phyloP scores from a whole-genome alignment of 768 basidiomycete genomes.

The Suillus occidentalis region DNA sequence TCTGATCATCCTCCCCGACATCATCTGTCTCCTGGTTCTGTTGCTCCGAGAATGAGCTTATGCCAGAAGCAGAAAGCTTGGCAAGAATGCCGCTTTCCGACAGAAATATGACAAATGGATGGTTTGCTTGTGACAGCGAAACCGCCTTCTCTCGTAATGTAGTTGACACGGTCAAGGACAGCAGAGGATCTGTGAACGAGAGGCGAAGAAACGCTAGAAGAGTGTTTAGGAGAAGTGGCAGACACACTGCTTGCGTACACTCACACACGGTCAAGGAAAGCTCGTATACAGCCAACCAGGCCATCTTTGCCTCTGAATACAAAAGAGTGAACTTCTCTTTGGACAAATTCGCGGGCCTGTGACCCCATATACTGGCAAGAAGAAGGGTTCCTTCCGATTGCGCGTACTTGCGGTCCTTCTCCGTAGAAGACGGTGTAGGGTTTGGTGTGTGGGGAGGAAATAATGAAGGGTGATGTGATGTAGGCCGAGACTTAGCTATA shows the following conservation, averaged over 20 bases:
- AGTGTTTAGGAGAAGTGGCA: constrained; percentile 4
- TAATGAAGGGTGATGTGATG: constrained; percentile 57
- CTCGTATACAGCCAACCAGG: constrained; percentile 82
- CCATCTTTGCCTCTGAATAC: constrained; percentile 57
- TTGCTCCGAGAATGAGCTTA: neutral
- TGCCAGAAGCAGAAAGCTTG: constrained; percentile 11
- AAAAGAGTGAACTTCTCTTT: constrained; percentile 63
- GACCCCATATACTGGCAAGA: constrained; percentile 75
- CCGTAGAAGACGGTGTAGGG: constrained; percentile 73
- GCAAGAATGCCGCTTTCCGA: constrained; percentile 17
- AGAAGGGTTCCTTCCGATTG: constrained; percentile 76
- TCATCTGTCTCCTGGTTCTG: constrained; percentile 16
- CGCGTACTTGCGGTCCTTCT: constrained; percentile 75
- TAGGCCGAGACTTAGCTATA: constrained; percentile 38
- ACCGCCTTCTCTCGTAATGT: constrained; percentile 83
- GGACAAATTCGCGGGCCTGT: constrained; percentile 43
- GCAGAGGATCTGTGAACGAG: constrained; percentile 66
- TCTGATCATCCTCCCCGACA: constrained; percentile 39
- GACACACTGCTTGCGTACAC: constrained; percentile 28
- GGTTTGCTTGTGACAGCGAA: constrained; percentile 40
- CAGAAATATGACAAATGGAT: constrained; percentile 33
- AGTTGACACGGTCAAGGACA: constrained; percentile 82
- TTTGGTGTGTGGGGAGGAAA: constrained; percentile 83
- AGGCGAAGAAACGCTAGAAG: constrained; percentile 71
- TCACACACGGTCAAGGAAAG: constrained; percentile 78